These are phyloP conservation scores for Rhizoclosmatium sp. DNA, from an alignment of 192 early-diverging fungal genomes.

Conservation along the genomic window DNA sequence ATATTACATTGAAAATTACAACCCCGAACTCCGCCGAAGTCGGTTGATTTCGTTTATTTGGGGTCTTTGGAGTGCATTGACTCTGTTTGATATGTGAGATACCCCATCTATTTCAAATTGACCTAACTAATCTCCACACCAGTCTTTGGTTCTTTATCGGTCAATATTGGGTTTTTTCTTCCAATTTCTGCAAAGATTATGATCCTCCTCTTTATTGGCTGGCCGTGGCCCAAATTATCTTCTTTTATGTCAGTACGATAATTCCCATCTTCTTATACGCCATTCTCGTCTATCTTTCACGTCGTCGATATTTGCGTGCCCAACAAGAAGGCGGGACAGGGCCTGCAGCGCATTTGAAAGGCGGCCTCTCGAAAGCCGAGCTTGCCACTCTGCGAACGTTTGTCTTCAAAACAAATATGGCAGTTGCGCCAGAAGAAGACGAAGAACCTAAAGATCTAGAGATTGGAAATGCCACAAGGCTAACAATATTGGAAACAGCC, in stretches of 20 bases:
- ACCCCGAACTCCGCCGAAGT: constrained; percentile 23
- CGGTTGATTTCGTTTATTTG: constrained; percentile 17
- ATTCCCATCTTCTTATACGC: constrained; percentile 36
- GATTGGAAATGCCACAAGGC: not conserved
- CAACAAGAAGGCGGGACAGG: constrained; percentile 33
- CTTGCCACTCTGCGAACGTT: constrained; percentile 41
- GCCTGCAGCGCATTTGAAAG: constrained; percentile 39
- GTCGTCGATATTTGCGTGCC: constrained; percentile 19
- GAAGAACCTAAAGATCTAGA: constrained; percentile 8
- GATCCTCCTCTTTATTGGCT: constrained; percentile 41
- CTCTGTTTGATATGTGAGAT: constrained; percentile 43
- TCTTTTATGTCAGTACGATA: constrained; percentile 40
- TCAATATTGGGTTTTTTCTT: constrained; percentile 36
- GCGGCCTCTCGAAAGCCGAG: constrained; percentile 39
- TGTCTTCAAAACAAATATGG: constrained; percentile 31
- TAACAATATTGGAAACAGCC: too few species aligned
- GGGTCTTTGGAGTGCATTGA: constrained; percentile 36
- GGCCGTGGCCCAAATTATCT: constrained; percentile 37
- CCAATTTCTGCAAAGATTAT: constrained; percentile 19
- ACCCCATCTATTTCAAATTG: not conserved
- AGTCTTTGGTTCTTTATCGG: constrained; percentile 41
- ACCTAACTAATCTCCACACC: not conserved
- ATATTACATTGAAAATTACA: constrained; percentile 39
- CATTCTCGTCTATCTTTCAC: constrained; percentile 30
- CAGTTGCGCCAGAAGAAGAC: constrained; percentile 32